Conservation (phyloP, 495 filamentous ascomycete genomes). For the Bryoglossum gracile region DNA sequence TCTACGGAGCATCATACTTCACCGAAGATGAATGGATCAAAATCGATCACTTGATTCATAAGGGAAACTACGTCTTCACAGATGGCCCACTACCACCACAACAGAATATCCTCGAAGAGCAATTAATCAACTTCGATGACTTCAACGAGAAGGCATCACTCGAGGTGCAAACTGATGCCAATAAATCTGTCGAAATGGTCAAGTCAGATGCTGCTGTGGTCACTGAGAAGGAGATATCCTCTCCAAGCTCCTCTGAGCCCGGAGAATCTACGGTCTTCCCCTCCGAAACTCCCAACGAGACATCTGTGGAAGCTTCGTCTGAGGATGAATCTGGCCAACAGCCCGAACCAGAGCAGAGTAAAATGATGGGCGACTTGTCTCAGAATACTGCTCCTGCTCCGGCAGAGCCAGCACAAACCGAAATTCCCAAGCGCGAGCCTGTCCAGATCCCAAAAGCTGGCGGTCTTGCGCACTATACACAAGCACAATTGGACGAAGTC, state of each 20-base stretch:
- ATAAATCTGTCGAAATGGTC: neutral
- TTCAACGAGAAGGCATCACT: neutral
- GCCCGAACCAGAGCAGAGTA: neutral
- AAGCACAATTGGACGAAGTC: conserved; percentile 22
- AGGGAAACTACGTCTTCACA: conserved; percentile 23
- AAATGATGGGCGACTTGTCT: conserved; percentile 7
- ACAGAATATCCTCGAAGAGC: conserved; percentile 14
- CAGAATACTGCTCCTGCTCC: neutral
- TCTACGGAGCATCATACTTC: conserved; percentile 23
- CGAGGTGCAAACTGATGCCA: neutral
- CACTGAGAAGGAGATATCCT: conserved; percentile 1
- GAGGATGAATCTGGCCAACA: conserved; percentile 1
- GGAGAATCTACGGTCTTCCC: neutral
- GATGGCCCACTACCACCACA: conserved; percentile 8
- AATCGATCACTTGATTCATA: conserved; percentile 20
- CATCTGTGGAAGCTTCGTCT: conserved; percentile 12
- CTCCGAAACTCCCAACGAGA: conserved; percentile 8
- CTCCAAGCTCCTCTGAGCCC: conserved; percentile 3
- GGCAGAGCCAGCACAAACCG: neutral
- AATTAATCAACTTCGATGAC: conserved; percentile 22
- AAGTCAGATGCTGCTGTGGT: neutral
- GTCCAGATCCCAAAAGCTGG: neutral
- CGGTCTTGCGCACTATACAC: conserved; percentile 15
- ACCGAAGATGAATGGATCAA: conserved; percentile 26
- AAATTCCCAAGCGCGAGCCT: conserved; percentile 2